Evolutionary conservation across 148 eudicot genomes (phyloP), one percentile per base, ranked within the genome.

Genomic region (Selenicereus undatus): DNA sequence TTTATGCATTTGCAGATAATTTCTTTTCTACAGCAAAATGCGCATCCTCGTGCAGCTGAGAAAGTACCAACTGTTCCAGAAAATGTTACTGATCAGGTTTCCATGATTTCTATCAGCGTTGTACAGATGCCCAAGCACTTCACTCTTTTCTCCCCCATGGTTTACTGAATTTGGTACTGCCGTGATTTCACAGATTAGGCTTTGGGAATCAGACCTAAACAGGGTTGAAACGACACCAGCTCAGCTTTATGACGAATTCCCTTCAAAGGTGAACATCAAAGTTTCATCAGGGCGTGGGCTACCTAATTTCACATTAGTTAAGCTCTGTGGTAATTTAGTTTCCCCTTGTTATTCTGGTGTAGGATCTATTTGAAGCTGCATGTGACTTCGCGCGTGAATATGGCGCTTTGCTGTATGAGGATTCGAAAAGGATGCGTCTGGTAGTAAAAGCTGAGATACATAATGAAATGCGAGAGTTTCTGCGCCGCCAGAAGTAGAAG

Each of bases 81-180:
- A 90, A 96, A 96, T 82, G 99, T 96, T 43, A 93, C 98, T 3
- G 99, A 96, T 86, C 99, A 93, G 99, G 99, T 93, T 79, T 68
- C 14, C 48, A 65, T 32, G 9, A 21, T 29, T 50, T 13, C 9
- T 51, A n/a, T 39, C 65, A 6, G 16, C 36, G 4, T 70, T 45
- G 18, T 18, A 35, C 3, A 21, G 27, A 26, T 81, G 42, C 51
- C 52, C 22, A 66, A 32, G 26, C 29, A 27, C 73, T 60, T 27
- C 56, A 32, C 65, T 79, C 39, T 66, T 50, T 24, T 71, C 45
- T 51, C 35, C 24, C 32, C 48, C 58, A 48, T 21, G 24, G 45
- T 43, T 74, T 80, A 43, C 50, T 83, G 65, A 70, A 77, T 78
- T 56, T 42, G 73, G 36, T 45, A 54, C 66, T 69, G 75, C 52